A percentile compares a stretch with the other conserved stretches of the same genome.
Conservation (phyloP, 805 yeast species). For the Sugiyamaella valdiviana region DNA sequence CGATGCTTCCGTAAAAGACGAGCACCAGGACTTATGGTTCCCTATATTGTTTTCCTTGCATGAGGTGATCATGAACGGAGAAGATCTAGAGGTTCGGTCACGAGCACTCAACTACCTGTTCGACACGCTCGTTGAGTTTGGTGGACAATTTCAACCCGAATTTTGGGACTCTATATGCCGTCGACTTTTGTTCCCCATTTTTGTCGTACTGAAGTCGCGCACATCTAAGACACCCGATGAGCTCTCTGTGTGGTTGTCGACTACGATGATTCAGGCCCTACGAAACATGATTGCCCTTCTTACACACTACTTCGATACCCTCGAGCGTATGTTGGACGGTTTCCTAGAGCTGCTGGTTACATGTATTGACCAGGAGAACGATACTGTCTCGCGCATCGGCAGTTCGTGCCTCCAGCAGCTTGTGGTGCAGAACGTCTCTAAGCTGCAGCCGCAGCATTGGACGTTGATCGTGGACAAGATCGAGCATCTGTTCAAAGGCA, state of each 20-base stretch:
- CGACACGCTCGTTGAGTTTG: constrained; percentile 72
- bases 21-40: constrained; percentile 55
- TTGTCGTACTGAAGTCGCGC: constrained; percentile 66
- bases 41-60: constrained; percentile 82
- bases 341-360: constrained; percentile 71
- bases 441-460: constrained; percentile 72
- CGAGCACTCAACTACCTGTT: constrained; percentile 78
- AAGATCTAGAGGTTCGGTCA: constrained; percentile 89
- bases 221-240: constrained; percentile 80
- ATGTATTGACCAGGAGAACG: constrained; percentile 95
- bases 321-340: constrained; percentile 69
- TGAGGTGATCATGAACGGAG: constrained; percentile 86
- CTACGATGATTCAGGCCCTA: constrained; percentile 92
- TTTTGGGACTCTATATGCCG: constrained; percentile 83
- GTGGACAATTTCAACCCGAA: constrained; percentile 61
- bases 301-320: constrained; percentile 70
- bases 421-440: constrained; percentile 63
- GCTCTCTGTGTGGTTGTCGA: constrained; percentile 90
- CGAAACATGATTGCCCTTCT: constrained; percentile 80
- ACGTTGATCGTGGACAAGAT: constrained; percentile 57
- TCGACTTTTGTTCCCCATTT: constrained; percentile 81
- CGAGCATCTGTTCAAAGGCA: constrained; percentile 62
- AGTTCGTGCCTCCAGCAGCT: constrained; percentile 79
- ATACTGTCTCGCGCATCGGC: constrained; percentile 92
- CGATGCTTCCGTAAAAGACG: constrained; percentile 25